These are phyloP conservation scores for Lepidium sativum DNA, from an alignment of 345 rosid species.

Conservation along the genomic window DNA sequence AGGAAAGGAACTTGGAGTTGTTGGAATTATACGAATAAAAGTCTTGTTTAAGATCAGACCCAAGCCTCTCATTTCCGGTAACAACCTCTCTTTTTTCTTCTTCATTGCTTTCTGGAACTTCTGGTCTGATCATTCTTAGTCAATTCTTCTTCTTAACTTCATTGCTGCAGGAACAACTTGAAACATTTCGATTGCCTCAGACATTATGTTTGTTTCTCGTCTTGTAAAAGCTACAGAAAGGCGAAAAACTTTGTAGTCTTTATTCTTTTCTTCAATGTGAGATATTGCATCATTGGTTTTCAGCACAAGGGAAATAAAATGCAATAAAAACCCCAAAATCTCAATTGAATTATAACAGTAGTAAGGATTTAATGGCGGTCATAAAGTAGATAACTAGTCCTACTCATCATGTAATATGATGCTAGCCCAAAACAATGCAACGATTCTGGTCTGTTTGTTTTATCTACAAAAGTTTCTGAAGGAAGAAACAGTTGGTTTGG, in stretches of 20 bases:
- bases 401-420: constrained; percentile 20
- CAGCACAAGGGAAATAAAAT: neutral
- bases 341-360: neutral
- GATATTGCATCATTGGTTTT: neutral
- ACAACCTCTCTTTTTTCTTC: neutral
- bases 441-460: constrained; percentile 25
- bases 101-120: neutral
- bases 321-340: neutral
- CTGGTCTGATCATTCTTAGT: neutral
- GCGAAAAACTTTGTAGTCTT: neutral
- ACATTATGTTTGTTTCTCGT: neutral
- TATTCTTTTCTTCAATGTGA: neutral
- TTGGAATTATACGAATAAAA: constrained; percentile 62
- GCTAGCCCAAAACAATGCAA: constrained; percentile 19
- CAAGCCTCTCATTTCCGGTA: constrained; percentile 72
- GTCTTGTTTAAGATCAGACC: constrained; percentile 82
- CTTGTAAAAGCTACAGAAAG: neutral
- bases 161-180: constrained; percentile 11
- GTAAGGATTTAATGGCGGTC: neutral
- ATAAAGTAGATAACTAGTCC: constrained; percentile 4
- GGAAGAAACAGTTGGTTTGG: neutral
- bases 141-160: neutral
- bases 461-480: constrained; percentile 41
- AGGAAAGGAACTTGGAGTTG: constrained; percentile 47
- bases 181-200: neutral